Evolutionary conservation across 1,284 basidiomycete species (phyloP).

Genomic region (Heliocybe sulcata): DNA sequence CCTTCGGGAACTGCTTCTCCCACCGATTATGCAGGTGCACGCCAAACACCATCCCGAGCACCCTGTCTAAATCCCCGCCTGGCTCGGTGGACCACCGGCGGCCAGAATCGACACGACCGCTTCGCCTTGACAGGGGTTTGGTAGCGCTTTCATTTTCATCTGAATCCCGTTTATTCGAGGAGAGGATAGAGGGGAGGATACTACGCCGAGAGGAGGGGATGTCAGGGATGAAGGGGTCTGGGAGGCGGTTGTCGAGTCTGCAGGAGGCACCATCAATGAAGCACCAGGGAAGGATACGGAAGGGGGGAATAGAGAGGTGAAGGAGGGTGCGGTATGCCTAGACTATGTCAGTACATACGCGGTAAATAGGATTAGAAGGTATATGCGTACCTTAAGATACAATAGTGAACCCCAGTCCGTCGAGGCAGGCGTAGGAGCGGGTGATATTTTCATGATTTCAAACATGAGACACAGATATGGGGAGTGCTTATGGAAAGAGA

Average conservation of each 20-base stretch:
- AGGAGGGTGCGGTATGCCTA: slow-evolving; percentile 75
- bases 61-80: slow-evolving; percentile 60
- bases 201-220: slow-evolving; percentile 33
- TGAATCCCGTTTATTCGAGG: background rate
- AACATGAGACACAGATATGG: slow-evolving; percentile 95
- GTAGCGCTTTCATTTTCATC: background rate
- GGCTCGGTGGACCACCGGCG: slow-evolving; percentile 48
- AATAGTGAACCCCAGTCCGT: slow-evolving; percentile 91
- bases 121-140: background rate
- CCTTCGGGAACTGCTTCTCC: slow-evolving; percentile 71
- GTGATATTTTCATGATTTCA: slow-evolving; percentile 75
- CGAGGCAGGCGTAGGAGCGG: slow-evolving; percentile 67
- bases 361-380: background rate
- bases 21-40: slow-evolving; percentile 94
- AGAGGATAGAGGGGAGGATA: slow-evolving; percentile 15
- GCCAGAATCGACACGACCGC: slow-evolving; percentile 19
- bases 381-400: slow-evolving; percentile 52
- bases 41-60: slow-evolving; percentile 70
- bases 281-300: slow-evolving; percentile 89
- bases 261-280: slow-evolving; percentile 87
- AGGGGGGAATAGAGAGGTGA: slow-evolving; percentile 65
- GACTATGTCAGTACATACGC: background rate
- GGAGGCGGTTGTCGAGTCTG: slow-evolving; percentile 83
- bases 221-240: slow-evolving; percentile 79
- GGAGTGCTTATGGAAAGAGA: slow-evolving; percentile 84